Evolutionary conservation across 192 early-diverging fungal species (phyloP), one percentile per base, ranked within the genome.

Genomic region (Coemansia sp.): DNA sequence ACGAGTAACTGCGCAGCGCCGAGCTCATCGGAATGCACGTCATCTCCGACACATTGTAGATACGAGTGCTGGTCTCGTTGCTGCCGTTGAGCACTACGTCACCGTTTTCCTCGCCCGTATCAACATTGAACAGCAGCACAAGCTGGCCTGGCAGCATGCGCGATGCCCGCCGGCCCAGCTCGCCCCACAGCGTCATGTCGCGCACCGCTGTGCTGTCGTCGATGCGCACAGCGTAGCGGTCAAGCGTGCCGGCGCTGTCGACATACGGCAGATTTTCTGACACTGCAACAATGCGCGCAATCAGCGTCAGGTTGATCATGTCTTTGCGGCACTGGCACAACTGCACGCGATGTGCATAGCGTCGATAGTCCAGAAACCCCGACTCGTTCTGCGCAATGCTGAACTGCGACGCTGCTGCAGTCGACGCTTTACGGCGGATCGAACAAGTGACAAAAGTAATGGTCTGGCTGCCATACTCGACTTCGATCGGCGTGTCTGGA

Each of bases 181-280:
- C 49, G 6, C 66, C 71, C 80, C 80, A 82, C 62, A 73, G 47
- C 7, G 80, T 82, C 25, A 71, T 56, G 50, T 82, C 80, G 52
- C 70, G 38, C 22, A 47, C 62, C 1, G 58, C 79, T 1, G 71
- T 62, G 15, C 47, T 67, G 47, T 76, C 80, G 46, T 52, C 61
- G 4, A 82, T 37, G 2, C 80, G 80, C 22, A 82, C 52, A 3
- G 74, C 74, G 20, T 68, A 74, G 19, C 80, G 62, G 34, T 74
- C 64, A 14, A 36, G 57, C 2, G 23, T 28, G 1, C 57, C 50
- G 17, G 37, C 44, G 4, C 44, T 57, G 9, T 64, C 64, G 4
- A 7, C 46, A 17, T 59, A 56, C 10, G 74, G 74, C 57, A 70
- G 62, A 42, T 76, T 82, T 4, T 67, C 58, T 1, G 80, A 82